Percentiles rank a stretch among this genome's conserved stretches.
Evolutionary conservation across 352 stramenopile genomes (phyloP).

Genomic region (Globisporangium rhizosaccharum): DNA sequence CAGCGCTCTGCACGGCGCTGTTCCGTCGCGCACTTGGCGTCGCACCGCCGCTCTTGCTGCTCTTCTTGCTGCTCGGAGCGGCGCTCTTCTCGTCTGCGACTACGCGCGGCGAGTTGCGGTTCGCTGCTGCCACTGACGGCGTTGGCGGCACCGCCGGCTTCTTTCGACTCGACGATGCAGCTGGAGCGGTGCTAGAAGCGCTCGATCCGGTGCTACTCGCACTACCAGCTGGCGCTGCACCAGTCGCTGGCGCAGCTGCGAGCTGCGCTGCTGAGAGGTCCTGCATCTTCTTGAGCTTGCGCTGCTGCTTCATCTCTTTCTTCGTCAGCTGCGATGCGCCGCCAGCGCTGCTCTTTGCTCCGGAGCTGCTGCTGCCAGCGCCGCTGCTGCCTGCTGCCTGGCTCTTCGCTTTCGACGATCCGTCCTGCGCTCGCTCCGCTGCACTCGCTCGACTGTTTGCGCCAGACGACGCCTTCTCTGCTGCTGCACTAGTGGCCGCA

Average conservation of each 20-base stretch:
- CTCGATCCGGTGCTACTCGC: constrained; percentile 4
- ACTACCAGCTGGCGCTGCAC: background rate
- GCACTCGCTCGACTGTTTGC: background rate
- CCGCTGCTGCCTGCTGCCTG: constrained; percentile 4
- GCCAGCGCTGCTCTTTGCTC: constrained; percentile 5
- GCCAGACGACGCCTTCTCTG: constrained; percentile 3
- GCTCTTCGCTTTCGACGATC: constrained; percentile 16
- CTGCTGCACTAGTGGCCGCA: background rate
- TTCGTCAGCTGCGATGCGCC: constrained; percentile 34
- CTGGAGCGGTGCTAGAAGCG: background rate
- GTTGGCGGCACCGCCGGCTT: constrained; percentile 1
- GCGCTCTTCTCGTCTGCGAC: constrained; percentile 32
- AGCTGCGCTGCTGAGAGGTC: constrained; percentile 17
- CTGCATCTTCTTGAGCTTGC: constrained; percentile 67
- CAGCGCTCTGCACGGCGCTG: constrained; percentile 17
- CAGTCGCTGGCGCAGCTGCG: constrained; percentile 1
- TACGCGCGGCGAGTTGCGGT: constrained; percentile 17
- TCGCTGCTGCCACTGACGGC: background rate
- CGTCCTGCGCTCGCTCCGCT: constrained; percentile 8
- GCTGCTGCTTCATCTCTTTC: constrained; percentile 66
- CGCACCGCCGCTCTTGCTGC: constrained; percentile 21
- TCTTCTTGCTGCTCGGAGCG: constrained; percentile 30
- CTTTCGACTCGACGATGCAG: constrained; percentile 5
- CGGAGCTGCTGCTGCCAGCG: background rate
- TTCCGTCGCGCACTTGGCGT: constrained; percentile 30